Conservation (phyloP, 2,329 filamentous ascomycete genomes). For the Talaromyces albobiverticillius region DNA sequence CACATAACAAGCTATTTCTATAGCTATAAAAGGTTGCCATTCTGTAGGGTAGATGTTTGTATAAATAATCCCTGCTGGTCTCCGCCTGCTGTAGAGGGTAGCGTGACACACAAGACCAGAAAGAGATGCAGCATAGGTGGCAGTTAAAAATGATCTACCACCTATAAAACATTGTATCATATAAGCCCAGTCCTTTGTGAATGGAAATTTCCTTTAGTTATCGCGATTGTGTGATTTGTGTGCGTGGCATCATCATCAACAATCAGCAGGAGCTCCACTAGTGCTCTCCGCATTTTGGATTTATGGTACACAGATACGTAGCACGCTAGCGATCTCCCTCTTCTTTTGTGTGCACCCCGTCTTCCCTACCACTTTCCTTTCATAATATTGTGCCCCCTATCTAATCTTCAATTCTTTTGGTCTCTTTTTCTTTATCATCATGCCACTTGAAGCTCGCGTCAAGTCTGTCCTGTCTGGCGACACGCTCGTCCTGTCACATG, state of each 20-base stretch:
- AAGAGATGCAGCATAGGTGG: too few relatives aligned
- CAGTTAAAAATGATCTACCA: too few relatives aligned
- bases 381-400: not conserved
- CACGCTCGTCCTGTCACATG: conserved; percentile 78
- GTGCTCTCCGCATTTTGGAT: conserved; percentile 9
- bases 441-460: conserved; percentile 64
- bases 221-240: too few relatives aligned
- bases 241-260: not conserved
- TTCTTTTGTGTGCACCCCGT: not conserved
- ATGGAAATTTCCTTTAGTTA: too few relatives aligned
- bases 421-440: conserved; percentile 14
- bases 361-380: not conserved
- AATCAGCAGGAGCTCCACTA: not conserved
- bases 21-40: too few relatives aligned
- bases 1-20: too few relatives aligned
- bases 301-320: not conserved
- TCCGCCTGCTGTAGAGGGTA: not conserved
- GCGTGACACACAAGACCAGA: too few relatives aligned
- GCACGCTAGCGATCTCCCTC: not conserved
- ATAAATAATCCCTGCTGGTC: not conserved
- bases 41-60: too few relatives aligned
- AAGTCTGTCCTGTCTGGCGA: conserved; percentile 95
- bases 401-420: not conserved
- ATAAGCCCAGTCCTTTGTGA: too few relatives aligned
- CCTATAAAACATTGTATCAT: too few relatives aligned